Base-by-base conservation (phyloP, 805 yeast species). In the Lipomyces lipofer region DNA sequence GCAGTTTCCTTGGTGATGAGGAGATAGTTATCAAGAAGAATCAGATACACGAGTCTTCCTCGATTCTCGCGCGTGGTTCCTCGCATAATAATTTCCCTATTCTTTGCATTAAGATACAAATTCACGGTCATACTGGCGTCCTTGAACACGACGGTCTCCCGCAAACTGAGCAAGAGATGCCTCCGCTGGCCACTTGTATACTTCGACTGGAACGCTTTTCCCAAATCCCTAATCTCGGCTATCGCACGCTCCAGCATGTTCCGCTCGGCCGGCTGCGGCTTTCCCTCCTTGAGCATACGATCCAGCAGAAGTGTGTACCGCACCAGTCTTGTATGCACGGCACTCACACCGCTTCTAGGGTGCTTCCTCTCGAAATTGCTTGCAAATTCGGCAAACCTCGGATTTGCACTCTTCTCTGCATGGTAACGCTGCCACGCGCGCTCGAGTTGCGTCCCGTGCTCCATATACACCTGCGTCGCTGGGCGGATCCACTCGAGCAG, bases 1-100 rank as follows among this genome's bases (percentile, higher is more conserved):
- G 73, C 73, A 33, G 64, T 64, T n/a, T 43, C 74, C 29, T 71
- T 72, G 6, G 75, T 67, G 22, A 73, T 53, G 2, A 73, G 66
- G 42, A 88, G 69, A 62, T 76, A 86, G 64, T 88, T 86, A 65
- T 88, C 95, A 49, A 88, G 69, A 27, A 88, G 69, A 17, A 87
- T 79, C 22, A 86, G 63, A 59, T 80, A 75, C n/a, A n/a, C n/a
- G n/a, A n/a, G n/a, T n/a, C n/a, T n/a, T n/a, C n/a, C n/a, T n/a
- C n/a, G n/a, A n/a, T n/a, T n/a, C n/a, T n/a, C n/a, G n/a, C n/a
- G n/a, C 1, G 74, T 15, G 10, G 44, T 9, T 15, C 42, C 47
- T 30, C 46, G 35, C 27, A 17, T 43, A 43, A 84, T 67, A 24
- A 88, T 70, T 58, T 73, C 78, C 60, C 95, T 74, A 47, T 80